Evolutionary conservation across 441 rosid species (phyloP), one percentile per base, ranked within the genome.

Genomic region (Manihot esculenta): DNA sequence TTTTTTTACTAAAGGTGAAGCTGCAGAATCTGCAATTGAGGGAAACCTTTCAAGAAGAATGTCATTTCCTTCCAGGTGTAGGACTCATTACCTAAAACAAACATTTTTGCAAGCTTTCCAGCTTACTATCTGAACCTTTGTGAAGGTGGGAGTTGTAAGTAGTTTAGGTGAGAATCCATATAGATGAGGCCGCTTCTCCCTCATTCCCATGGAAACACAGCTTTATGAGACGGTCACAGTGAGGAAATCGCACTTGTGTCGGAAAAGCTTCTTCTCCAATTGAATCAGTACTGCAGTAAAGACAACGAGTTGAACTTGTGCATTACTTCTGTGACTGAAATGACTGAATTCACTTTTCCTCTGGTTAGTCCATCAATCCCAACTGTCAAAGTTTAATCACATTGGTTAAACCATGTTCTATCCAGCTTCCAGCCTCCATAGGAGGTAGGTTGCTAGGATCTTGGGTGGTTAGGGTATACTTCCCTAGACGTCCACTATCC

Each of bases 371-470:
- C 23, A 35, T 41, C 7, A n/a, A 59, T 33, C 45, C 63, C 17
- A 35, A 12, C 42, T 59, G 45, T 33, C 45, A 10, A 59, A 33
- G 63, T 30, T 59, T 59, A 15, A 59, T 59, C 63, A 59, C 30
- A 1, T 33, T 30, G 23, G 24, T 12, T 33, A 59, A 38, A 33
- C 23, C 45, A 7, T 59, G 23, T 17, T 15, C 44, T 33, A 33
- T 30, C 44, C 63, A 59, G 63, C 63, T 59, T 33, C 63, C 63
- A 59, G 63, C 44, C 42, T 33, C 64, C 20, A 60, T 60, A 38
- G 1, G 4, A 30, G 33, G 33, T 30, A 1, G n/a, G n/a, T n/a
- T n/a, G n/a, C n/a, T n/a, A n/a, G n/a, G n/a, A n/a, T n/a, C n/a
- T n/a, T 33, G 6, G 38, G 38, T 51, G 21, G 23, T 51, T n/a